These are phyloP conservation scores for Senecio squalidus DNA, from an alignment of 140 eudicot species.

Conservation along the genomic window DNA sequence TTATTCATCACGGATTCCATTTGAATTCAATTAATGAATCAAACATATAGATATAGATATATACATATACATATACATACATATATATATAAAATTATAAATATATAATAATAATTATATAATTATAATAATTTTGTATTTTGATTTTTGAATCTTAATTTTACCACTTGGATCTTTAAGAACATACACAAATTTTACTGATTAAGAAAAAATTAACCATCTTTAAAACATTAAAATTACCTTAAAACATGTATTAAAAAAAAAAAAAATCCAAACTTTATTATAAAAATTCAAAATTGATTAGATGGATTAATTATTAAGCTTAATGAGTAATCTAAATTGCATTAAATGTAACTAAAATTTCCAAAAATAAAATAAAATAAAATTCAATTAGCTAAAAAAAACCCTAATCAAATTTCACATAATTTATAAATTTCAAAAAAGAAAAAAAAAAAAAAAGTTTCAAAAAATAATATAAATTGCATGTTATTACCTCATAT, in stretches of 20 bases:
- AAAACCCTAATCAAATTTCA: too few relatives aligned
- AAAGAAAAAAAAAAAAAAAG: too few relatives aligned
- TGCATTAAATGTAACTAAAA: not conserved
- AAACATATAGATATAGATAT: slow-evolving; percentile 8
- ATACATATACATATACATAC: not conserved
- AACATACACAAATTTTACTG: not conserved
- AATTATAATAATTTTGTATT: slow-evolving; percentile 5
- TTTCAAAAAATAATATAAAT: too few relatives aligned
- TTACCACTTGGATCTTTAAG: slow-evolving; percentile 11
- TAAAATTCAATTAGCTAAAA: not conserved
- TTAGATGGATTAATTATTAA: slow-evolving; percentile 6
- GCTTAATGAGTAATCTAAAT: slow-evolving; percentile 14
- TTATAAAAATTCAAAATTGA: not conserved
- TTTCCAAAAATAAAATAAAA: not conserved
- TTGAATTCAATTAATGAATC: slow-evolving; percentile 53
- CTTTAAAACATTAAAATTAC: not conserved
- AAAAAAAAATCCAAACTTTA: not conserved
- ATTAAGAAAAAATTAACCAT: not conserved
- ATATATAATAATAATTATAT: not conserved
- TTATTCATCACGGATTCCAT: slow-evolving; percentile 54
- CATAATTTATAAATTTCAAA: too few relatives aligned
- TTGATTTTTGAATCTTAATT: slow-evolving; percentile 6
- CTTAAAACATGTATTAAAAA: not conserved
- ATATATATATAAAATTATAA: not conserved
- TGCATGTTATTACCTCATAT: slow-evolving; percentile 19